Evolutionary conservation across 768 basidiomycete species (phyloP).

Genomic region (Pleurotus salmoneostramineus): DNA sequence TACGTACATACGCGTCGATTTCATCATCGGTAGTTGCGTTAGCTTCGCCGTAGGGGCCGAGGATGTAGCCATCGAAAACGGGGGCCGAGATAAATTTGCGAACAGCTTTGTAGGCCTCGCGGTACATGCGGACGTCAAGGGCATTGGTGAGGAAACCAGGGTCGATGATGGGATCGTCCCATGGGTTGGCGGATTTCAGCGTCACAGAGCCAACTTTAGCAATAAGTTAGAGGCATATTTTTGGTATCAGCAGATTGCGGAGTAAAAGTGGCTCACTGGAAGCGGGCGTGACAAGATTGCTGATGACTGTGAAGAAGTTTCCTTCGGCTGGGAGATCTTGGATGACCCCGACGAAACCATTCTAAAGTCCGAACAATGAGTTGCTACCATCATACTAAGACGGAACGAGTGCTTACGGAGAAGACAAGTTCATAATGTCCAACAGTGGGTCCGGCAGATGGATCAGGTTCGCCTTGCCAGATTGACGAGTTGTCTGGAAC

Average conservation of each 20-base stretch:
- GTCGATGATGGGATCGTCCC: constrained; percentile 37
- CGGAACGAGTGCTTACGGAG: constrained; percentile 13
- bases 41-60: constrained; percentile 10
- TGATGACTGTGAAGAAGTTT: constrained; percentile 16
- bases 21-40: constrained; percentile 22
- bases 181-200: constrained; percentile 32
- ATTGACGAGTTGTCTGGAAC: constrained; percentile 16
- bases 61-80: constrained; percentile 15
- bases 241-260: background rate
- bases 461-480: constrained; percentile 19
- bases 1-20: constrained; percentile 20
- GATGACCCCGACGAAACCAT: constrained; percentile 12
- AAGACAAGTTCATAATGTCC: constrained; percentile 26
- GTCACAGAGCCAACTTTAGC: constrained; percentile 20
- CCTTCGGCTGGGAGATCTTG: constrained; percentile 11
- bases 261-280: constrained; percentile 14
- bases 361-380: constrained; percentile 4
- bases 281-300: constrained; percentile 20
- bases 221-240: background rate
- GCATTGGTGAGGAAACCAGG: constrained; percentile 32
- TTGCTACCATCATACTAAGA: background rate
- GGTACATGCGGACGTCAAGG: constrained; percentile 14
- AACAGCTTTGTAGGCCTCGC: constrained; percentile 13
- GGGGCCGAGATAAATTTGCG: constrained; percentile 12
- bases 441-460: constrained; percentile 22